A percentile compares a stretch with the other conserved stretches of the same genome.
These are phyloP conservation scores for Thecaphora thlaspeos DNA, from an alignment of 1,284 basidiomycete species.

Conservation along the genomic window DNA sequence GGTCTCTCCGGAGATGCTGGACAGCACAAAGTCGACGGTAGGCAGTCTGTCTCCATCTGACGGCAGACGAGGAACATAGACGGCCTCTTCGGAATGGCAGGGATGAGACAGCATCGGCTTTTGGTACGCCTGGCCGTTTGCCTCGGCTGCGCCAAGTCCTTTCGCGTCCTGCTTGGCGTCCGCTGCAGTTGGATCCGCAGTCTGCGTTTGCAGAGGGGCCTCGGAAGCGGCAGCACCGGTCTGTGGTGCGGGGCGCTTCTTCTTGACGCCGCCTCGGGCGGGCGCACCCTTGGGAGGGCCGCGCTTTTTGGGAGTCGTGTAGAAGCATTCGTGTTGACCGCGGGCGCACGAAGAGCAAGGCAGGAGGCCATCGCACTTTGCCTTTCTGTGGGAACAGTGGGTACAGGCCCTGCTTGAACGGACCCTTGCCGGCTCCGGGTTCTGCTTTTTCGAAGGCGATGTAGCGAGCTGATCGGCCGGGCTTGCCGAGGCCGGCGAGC, in stretches of 20 bases:
- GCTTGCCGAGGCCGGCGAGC: not conserved
- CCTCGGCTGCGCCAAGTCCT: too few relatives aligned
- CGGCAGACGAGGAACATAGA: too few relatives aligned
- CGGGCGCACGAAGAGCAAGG: constrained; percentile 31
- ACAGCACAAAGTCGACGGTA: too few relatives aligned
- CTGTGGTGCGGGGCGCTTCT: constrained; percentile 6
- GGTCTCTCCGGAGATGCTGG: too few relatives aligned
- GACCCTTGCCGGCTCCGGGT: not conserved
- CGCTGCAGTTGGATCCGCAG: too few relatives aligned
- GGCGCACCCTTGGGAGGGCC: constrained; percentile 35
- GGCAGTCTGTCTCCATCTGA: too few relatives aligned
- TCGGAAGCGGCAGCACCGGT: not conserved
- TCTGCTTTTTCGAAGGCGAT: not conserved
- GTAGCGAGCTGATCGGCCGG: not conserved
- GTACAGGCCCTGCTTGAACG: constrained; percentile 33
- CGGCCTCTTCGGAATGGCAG: too few relatives aligned
- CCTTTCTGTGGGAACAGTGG: constrained; percentile 33
- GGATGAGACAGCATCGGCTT: too few relatives aligned
- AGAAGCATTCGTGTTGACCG: constrained; percentile 17
- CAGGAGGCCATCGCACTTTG: constrained; percentile 31
- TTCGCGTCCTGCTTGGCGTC: too few relatives aligned
- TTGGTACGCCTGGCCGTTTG: too few relatives aligned
- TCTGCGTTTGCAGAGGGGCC: too few relatives aligned
- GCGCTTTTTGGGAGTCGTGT: constrained; percentile 29
- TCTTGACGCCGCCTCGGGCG: constrained; percentile 27